Evolutionary conservation across 2,329 filamentous ascomycete genomes (phyloP).

Genomic region (Neonectria faginata): DNA sequence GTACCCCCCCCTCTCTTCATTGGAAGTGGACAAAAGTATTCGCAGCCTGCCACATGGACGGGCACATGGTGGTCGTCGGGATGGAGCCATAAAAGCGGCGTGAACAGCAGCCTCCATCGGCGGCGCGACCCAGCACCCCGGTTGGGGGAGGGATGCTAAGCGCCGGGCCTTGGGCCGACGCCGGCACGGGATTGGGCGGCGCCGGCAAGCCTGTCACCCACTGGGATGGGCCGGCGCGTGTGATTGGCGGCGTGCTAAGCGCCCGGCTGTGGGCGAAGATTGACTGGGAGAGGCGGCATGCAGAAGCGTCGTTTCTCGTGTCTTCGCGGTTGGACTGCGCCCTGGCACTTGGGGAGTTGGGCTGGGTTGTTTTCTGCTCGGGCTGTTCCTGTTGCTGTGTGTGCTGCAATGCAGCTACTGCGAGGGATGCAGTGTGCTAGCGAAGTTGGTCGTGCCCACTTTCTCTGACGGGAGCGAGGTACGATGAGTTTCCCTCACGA

Average conservation of each 20-base stretch:
- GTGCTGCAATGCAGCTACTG: constrained; percentile 43
- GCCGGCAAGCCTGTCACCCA: constrained; percentile 49
- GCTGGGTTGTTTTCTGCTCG: constrained; percentile 27
- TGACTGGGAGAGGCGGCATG: constrained; percentile 38
- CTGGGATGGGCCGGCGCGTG: constrained; percentile 35
- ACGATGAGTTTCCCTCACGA: background rate
- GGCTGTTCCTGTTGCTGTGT: constrained; percentile 25
- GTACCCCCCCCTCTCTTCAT: constrained; percentile 7
- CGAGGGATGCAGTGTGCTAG: constrained; percentile 44
- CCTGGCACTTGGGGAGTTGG: constrained; percentile 16
- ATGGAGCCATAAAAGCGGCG: constrained; percentile 40
- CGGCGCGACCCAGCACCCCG: constrained; percentile 44
- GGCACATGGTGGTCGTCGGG: background rate
- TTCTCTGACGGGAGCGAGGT: background rate
- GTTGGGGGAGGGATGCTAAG: constrained; percentile 46
- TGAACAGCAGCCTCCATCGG: constrained; percentile 21
- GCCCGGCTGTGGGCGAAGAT: constrained; percentile 46
- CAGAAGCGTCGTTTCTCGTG: constrained; percentile 39
- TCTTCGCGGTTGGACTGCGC: constrained; percentile 20
- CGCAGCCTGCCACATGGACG: background rate
- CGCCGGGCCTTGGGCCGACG: constrained; percentile 46
- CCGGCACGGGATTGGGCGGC: constrained; percentile 45
- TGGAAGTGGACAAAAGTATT: background rate
- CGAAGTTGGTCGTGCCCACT: constrained; percentile 31
- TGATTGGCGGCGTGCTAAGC: constrained; percentile 53